These are phyloP conservation scores for Trichothecium sympodiale DNA, from an alignment of 2,329 filamentous ascomycete genomes.

Conservation along the genomic window DNA sequence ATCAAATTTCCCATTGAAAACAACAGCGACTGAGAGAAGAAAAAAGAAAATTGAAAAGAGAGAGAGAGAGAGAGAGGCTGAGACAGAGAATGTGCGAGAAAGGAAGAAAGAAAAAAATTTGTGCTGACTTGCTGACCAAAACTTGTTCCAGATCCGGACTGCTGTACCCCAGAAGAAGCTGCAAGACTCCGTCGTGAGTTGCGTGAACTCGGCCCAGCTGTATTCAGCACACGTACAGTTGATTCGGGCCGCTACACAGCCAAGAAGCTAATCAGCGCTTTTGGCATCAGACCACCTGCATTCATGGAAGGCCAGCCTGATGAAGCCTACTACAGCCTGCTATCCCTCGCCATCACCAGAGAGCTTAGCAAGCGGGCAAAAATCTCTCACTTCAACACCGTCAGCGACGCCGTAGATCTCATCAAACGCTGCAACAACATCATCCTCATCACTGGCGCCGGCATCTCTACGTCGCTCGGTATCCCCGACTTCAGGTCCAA, in stretches of 20 bases:
- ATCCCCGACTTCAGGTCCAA: conserved; percentile 97
- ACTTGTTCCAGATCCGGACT: conserved; percentile 26
- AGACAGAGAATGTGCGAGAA: too few relatives aligned
- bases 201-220: conserved; percentile 63
- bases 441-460: conserved; percentile 87
- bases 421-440: conserved; percentile 70
- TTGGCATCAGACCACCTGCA: conserved; percentile 62
- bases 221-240: conserved; percentile 66
- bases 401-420: conserved; percentile 77
- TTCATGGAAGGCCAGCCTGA: conserved; percentile 61
- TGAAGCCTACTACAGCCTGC: conserved; percentile 61
- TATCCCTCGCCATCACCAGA: conserved; percentile 67
- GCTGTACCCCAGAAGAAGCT: conserved; percentile 59
- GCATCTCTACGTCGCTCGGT: conserved; percentile 91
- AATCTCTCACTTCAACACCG: conserved; percentile 66
- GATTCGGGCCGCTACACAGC: conserved; percentile 59
- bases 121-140: too few relatives aligned
- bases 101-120: too few relatives aligned
- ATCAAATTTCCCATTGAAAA: too few relatives aligned
- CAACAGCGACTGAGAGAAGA: too few relatives aligned
- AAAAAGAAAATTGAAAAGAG: too few relatives aligned
- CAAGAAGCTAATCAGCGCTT: conserved; percentile 77
- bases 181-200: conserved; percentile 57
- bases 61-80: too few relatives aligned
- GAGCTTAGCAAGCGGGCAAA: conserved; percentile 77